These are phyloP conservation scores for Microbotryum saponariae DNA, from an alignment of 1,284 basidiomycete species.

Conservation along the genomic window DNA sequence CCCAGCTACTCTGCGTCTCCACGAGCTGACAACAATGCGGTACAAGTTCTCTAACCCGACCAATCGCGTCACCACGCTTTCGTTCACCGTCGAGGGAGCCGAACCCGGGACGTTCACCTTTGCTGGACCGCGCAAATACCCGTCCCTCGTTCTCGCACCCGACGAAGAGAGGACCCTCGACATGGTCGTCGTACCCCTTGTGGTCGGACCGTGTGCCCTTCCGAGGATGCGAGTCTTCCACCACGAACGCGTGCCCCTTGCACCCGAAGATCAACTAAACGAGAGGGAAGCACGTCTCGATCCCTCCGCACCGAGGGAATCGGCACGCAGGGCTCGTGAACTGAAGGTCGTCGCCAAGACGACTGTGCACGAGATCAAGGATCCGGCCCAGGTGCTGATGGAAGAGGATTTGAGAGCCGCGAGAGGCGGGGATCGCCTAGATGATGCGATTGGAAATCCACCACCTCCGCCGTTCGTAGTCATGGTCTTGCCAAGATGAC, in stretches of 20 bases:
- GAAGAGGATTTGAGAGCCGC: no score
- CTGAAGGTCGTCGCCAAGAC: no score
- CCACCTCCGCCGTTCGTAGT: no score
- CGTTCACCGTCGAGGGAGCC: constrained; percentile 53
- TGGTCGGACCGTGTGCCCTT: constrained; percentile 6
- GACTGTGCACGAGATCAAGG: no score
- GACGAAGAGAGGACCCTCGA: constrained; percentile 40
- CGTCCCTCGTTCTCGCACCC: constrained; percentile 59
- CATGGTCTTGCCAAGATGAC: no score
- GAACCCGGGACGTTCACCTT: constrained; percentile 58
- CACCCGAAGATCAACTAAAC: not conserved
- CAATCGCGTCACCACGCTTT: constrained; percentile 49
- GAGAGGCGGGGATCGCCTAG: no score
- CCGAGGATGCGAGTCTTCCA: constrained; percentile 22
- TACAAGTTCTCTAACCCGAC: constrained; percentile 54
- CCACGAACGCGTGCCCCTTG: constrained; percentile 2
- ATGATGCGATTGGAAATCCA: no score
- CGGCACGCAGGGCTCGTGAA: no score
- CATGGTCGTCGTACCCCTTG: constrained; percentile 18
- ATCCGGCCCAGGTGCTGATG: no score
- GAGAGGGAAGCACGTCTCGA: not conserved
- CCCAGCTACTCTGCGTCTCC: not conserved
- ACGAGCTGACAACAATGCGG: not conserved
- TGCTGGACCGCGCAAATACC: constrained; percentile 58
- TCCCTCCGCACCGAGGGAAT: not conserved